Base-by-base conservation (phyloP, 1,284 basidiomycete genomes). In the Apiotrichum gracile region DNA sequence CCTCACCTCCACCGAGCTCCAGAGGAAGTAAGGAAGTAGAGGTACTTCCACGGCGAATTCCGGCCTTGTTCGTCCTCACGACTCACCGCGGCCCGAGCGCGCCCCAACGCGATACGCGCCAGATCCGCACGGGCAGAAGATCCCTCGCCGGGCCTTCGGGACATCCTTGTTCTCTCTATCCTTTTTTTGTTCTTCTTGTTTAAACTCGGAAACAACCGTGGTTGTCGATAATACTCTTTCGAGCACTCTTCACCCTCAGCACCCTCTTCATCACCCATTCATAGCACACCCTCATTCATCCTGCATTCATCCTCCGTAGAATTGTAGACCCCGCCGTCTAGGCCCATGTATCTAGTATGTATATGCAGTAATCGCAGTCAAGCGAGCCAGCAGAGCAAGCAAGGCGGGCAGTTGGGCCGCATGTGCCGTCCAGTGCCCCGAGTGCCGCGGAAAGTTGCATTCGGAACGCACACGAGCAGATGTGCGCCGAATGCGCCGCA, bases 1-100 rank as follows among this genome's bases (percentile, higher is more conserved):
- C 26, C 60, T 73, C 43, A 65, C 64, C 16, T 58, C 68, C 37
- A 68, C 61, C 54, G 71, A 73, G 53, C 60, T 73, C 24, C 66
- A 68, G 10, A 31, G 31, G 43, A 45, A 45, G 29, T 45, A 33
- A 45, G 21, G 17, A 9, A 8, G 5, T 17, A 38, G 17, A 9
- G 17, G 5, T 17, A 2, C n/a, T 7, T 19, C n/a, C n/a, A 10
- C 37, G 9, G 9, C 10, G 12, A 3, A 10, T 31, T 31, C 31
- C 31, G 12, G 12, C 10, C 31, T 14, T 13, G 12, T 31, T 31
- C 31, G 31, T 5, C 9, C 31, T 10, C 3, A 31, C 31, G 31
- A 31, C 31, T 31, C 31, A 31, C 31, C 31, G 31, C 31, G 31
- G 31, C 31, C 31, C 16, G 31, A 13, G 31, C 31, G 31, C 31